Base-by-base conservation (phyloP, 441 rosid species). In the Hura crepitans region DNA sequence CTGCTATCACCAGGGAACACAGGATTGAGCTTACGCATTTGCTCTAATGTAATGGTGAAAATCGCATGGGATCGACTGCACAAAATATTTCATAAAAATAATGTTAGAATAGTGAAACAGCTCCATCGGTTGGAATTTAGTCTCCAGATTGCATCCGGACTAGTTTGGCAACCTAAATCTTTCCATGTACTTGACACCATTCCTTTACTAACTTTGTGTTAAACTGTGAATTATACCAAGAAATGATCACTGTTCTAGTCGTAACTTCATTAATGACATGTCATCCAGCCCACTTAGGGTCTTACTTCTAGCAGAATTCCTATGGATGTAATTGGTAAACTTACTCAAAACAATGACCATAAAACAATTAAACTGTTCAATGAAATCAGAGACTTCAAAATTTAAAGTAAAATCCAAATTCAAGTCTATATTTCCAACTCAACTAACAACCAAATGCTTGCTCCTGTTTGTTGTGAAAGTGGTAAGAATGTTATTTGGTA, bases 41-140 rank as follows among this genome's bases (percentile, higher is more conserved):
- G 97, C 91, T 95, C 97, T 78, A 95, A 79, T 31, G 96, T 89
- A 85, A 95, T 89, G 75, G 98, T 95, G 82, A 95, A 95, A 79
- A 95, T 95, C 27, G 99, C 99, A 87, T 95, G 99, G 69, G 99
- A 95, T 66, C 99, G 99, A 83, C 99, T 94, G 78, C 74, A 80
- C 18, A 64, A 51, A 64, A 58, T 64, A 50, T 74, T 25, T 56
- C 68, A 75, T 57, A 65, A 65, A 73, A 64, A 65, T 72, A 22
- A 63, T 14, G 31, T 59, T 31, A 61, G 62, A 56, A 14, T 39
- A 30, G 37, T 22, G 5, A 53, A 54, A 23, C 14, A 39, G 72
- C 42, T 64, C 46, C 45, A 54, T 33, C n/a, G n/a, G n/a, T n/a
- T n/a, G n/a, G n/a, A n/a, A n/a, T n/a, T n/a, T n/a, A n/a, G n/a